Percentiles rank a stretch among this genome's conserved stretches.
Evolutionary conservation across 73 alveolate genomes (phyloP).

Genomic region (Tetrahymena malaccensis): DNA sequence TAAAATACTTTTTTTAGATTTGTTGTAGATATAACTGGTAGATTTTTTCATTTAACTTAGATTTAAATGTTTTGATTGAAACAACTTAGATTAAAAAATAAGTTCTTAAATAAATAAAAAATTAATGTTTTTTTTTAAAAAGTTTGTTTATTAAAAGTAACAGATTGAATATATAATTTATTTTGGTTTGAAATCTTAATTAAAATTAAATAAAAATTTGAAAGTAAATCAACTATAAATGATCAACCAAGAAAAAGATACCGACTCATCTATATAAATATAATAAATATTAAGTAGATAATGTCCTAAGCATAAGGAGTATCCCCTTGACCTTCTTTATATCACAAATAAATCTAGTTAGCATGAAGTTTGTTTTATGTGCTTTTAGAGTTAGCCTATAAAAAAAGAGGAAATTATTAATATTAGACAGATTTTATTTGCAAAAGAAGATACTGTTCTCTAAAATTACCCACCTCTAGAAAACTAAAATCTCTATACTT

Average conservation of each 20-base stretch:
- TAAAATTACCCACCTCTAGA: not conserved
- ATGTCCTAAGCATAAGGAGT: not conserved
- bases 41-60: too few relatives aligned
- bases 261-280: not conserved
- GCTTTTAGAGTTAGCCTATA: not conserved
- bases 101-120: too few relatives aligned
- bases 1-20: too few relatives aligned
- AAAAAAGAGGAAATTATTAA: not conserved
- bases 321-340: not conserved
- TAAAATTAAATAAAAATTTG: too few relatives aligned
- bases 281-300: not conserved
- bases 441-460: not conserved
- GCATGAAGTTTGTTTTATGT: not conserved
- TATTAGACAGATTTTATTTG: not conserved
- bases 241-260: not conserved
- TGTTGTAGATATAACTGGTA: too few relatives aligned
- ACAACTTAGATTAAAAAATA: too few relatives aligned
- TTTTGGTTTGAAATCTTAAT: too few relatives aligned
- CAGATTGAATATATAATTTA: too few relatives aligned
- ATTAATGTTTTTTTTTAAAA: too few relatives aligned
- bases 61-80: too few relatives aligned
- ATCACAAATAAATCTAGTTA: not conserved
- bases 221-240: too few relatives aligned
- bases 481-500: not conserved
- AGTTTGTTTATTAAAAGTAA: too few relatives aligned